A percentile compares a stretch with the other conserved stretches of the same genome.
Conservation (phyloP, 805 yeast genomes). For the Scheffersomyces coipomensis region DNA sequence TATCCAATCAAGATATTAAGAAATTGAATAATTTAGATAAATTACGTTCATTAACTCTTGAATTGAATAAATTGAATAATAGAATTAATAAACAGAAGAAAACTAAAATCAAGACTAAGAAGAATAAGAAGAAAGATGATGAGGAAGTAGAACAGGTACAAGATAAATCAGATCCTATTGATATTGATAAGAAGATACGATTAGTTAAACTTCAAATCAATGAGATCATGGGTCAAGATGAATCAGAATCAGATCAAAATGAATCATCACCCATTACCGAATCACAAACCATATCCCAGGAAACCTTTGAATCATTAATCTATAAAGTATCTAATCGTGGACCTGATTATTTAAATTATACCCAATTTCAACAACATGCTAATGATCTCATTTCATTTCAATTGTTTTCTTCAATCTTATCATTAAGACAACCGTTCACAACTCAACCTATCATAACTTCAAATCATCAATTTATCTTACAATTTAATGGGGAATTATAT, state of each 20-base stretch:
- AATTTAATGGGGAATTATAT: slow-evolving; percentile 91
- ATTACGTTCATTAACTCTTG: slow-evolving; percentile 24
- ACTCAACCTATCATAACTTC: slow-evolving; percentile 58
- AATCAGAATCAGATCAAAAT: background rate
- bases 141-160: background rate
- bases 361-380: slow-evolving; percentile 9
- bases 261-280: background rate
- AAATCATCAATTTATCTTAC: slow-evolving; percentile 42
- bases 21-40: slow-evolving; percentile 26
- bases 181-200: slow-evolving; percentile 5
- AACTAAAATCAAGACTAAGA: slow-evolving; percentile 10
- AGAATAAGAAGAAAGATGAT: slow-evolving; percentile 4
- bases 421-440: slow-evolving; percentile 76
- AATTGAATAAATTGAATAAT: slow-evolving; percentile 23
- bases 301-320: slow-evolving; percentile 30
- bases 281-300: background rate
- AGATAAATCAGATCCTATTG: background rate
- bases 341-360: slow-evolving; percentile 47
- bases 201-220: slow-evolving; percentile 7
- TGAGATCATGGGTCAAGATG: slow-evolving; percentile 2
- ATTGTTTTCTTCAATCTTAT: slow-evolving; percentile 69
- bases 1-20: slow-evolving; percentile 15
- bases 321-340: slow-evolving; percentile 59
- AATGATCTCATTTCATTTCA: slow-evolving; percentile 19
- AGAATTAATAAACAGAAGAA: slow-evolving; percentile 20